phyloP scores from a whole-genome alignment of 352 stramenopile species.

The Aphanomyces cochlioides region DNA sequence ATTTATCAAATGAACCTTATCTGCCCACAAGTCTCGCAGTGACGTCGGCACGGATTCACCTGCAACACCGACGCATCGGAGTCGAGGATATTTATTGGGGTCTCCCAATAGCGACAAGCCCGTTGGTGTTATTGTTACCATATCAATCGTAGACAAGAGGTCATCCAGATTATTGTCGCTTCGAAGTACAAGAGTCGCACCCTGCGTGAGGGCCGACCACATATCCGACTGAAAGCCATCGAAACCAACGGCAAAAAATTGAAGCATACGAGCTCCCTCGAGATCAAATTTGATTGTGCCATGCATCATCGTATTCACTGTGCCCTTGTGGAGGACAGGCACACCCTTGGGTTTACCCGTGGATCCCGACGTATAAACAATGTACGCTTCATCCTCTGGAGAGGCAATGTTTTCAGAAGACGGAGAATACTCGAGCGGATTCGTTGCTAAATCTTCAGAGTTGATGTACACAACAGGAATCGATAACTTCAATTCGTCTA shows the following conservation, averaged over 20 bases:
- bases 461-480: background rate
- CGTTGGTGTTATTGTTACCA: no score
- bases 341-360: constrained; percentile 4
- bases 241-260: background rate
- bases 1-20: no score
- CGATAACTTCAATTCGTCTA: background rate
- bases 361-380: background rate
- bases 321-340: constrained; percentile 10
- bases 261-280: background rate
- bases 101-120: no score
- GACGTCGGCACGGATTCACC: no score
- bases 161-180: constrained; percentile 54
- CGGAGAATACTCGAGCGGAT: constrained; percentile 12
- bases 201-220: constrained; percentile 3
- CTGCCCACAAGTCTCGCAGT: no score
- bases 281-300: background rate
- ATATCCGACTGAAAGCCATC: no score
- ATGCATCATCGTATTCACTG: background rate
- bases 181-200: constrained; percentile 51
- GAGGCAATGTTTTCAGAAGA: background rate
- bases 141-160: no score
- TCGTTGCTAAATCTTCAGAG: background rate
- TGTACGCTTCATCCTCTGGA: no score
- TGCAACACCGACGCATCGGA: no score
- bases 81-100: no score